Percentiles rank a stretch among this genome's conserved stretches.
These are phyloP conservation scores for Blastobotrys peoriensis DNA, from an alignment of 805 yeast genomes.

Conservation along the genomic window DNA sequence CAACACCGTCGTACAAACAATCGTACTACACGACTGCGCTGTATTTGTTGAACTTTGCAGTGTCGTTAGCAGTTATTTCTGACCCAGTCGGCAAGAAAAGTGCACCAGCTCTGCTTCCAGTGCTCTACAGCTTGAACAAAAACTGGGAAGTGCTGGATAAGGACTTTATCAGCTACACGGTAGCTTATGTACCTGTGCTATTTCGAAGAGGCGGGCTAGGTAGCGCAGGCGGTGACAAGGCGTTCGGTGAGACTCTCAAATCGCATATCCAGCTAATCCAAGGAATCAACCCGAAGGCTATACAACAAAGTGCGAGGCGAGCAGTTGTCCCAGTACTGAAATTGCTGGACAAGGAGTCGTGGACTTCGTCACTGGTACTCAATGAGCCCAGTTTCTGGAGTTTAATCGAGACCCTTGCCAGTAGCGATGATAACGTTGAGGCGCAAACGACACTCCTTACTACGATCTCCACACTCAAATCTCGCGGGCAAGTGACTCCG, in stretches of 20 bases:
- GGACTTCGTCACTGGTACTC: conserved; percentile 2
- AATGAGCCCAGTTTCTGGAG: background rate
- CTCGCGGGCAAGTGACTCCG: background rate
- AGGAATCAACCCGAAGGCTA: conserved; percentile 9
- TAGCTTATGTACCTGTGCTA: conserved; percentile 38
- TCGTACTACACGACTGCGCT: conserved; percentile 25
- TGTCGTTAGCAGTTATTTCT: conserved; percentile 16
- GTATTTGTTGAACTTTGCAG: conserved; percentile 25
- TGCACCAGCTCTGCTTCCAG: conserved; percentile 3
- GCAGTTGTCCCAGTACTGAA: conserved; percentile 10
- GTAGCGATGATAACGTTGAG: background rate
- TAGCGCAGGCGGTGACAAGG: conserved; percentile 3
- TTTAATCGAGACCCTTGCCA: background rate
- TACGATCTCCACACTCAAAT: background rate
- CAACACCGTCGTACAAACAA: conserved; percentile 18
- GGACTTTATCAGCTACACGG: conserved; percentile 28
- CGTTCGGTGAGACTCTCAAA: conserved; percentile 7
- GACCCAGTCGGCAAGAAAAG: conserved; percentile 8
- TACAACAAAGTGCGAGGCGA: conserved; percentile 7
- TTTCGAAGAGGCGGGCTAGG: too few relatives aligned
- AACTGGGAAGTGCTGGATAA: conserved; percentile 15
- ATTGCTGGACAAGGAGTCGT: conserved; percentile 12
- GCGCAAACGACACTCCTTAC: background rate
- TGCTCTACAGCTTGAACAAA: conserved; percentile 9
- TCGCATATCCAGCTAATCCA: conserved; percentile 2